These are phyloP conservation scores for Tephrocybe sp. DNA, from an alignment of 768 basidiomycete genomes.

Conservation along the genomic window DNA sequence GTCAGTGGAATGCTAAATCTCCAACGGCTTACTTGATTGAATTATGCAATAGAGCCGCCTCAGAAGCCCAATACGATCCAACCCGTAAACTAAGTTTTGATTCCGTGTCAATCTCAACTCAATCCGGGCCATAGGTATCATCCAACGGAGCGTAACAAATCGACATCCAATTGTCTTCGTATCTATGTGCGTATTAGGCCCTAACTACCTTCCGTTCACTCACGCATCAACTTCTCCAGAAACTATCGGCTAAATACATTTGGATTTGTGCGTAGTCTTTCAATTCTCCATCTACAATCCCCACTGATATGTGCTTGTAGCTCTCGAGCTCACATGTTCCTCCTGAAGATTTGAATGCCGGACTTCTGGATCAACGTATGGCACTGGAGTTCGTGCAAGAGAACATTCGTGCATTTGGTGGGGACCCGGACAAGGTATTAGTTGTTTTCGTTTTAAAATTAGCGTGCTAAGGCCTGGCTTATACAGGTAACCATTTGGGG, in stretches of 20 bases:
- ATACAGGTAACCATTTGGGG: conserved; percentile 56
- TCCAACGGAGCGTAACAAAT: conserved; percentile 44
- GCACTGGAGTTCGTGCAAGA: conserved; percentile 62
- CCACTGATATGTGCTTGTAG: conserved; percentile 21
- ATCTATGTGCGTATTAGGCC: conserved; percentile 35
- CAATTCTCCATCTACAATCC: not conserved
- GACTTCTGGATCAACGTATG: conserved; percentile 58
- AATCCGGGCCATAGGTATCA: conserved; percentile 35
- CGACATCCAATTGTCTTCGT: conserved; percentile 60
- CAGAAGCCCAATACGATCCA: conserved; percentile 41
- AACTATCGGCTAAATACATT: conserved; percentile 62
- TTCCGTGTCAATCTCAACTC: not conserved
- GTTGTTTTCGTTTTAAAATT: not conserved
- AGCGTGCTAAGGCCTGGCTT: not conserved
- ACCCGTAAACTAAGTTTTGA: conserved; percentile 33
- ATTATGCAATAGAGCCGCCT: conserved; percentile 36
- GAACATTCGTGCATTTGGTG: conserved; percentile 68
- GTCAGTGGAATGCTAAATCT: conserved; percentile 22
- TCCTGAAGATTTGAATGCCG: conserved; percentile 54
- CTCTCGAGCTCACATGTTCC: conserved; percentile 46
- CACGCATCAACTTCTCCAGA: conserved; percentile 22
- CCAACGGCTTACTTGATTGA: no score
- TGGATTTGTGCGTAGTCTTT: conserved; percentile 46
- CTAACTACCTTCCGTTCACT: not conserved
- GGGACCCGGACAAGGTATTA: conserved; percentile 53